phyloP scores from a whole-genome alignment of 169 alveolate species.

The Theileria orientalis region DNA sequence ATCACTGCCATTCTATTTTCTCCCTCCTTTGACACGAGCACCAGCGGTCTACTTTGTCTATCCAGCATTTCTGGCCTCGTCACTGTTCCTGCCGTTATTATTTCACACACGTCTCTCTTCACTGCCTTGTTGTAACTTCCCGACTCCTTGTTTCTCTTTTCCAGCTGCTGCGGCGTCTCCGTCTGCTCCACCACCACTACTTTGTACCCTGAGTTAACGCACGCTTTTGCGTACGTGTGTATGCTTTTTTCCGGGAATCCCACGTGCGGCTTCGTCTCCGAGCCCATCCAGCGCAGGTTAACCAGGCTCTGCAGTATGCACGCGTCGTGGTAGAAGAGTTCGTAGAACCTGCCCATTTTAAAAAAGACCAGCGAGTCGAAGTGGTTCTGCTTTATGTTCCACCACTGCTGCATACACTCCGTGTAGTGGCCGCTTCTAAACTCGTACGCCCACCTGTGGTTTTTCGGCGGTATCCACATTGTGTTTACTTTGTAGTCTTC shows the following conservation, averaged over 20 bases:
- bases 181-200: slow-evolving; percentile 98
- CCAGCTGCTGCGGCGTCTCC: slow-evolving; percentile 95
- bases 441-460: slow-evolving; percentile 80
- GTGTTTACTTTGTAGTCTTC: slow-evolving; percentile 92
- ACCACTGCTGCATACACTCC: slow-evolving; percentile 97
- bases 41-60: slow-evolving; percentile 67
- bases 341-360: slow-evolving; percentile 96
- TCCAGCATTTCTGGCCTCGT: slow-evolving; percentile 78
- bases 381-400: slow-evolving; percentile 93
- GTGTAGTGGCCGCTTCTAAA: slow-evolving; percentile 86
- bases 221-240: slow-evolving; percentile 88
- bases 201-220: slow-evolving; percentile 91
- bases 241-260: slow-evolving; percentile 99
- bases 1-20: slow-evolving; percentile 1
- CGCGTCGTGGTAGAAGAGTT: slow-evolving; percentile 92
- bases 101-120: slow-evolving; percentile 88
- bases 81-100: slow-evolving; percentile 92
- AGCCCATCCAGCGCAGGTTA: slow-evolving; percentile 98
- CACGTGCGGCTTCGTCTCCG: slow-evolving; percentile 94
- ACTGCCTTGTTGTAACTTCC: slow-evolving; percentile 85
- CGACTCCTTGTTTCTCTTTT: slow-evolving; percentile 81
- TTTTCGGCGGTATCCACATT: slow-evolving; percentile 88
- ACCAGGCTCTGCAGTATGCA: slow-evolving; percentile 89
- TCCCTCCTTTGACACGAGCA: slow-evolving; percentile 54
- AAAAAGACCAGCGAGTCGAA: slow-evolving; percentile 95